phyloP scores from a whole-genome alignment of 768 basidiomycete species.

The Xerocomus potaroensis region DNA sequence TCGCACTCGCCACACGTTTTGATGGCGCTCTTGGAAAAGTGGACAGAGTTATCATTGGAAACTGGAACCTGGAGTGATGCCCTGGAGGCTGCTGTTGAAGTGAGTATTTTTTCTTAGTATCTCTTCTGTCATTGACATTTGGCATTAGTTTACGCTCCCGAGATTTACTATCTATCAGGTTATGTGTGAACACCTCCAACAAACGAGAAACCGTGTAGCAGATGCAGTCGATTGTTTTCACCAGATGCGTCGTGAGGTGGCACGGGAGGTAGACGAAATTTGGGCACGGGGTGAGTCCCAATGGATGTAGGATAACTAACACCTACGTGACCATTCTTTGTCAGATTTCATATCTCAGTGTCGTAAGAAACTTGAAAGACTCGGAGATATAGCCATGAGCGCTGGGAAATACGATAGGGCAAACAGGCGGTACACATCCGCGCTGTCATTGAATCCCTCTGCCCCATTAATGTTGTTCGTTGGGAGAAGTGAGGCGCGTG shows the following conservation, averaged over 20 bases:
- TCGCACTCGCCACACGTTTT: background rate
- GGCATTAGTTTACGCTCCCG: background rate
- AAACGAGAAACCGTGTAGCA: background rate
- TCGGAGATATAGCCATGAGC: background rate
- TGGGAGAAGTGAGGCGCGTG: background rate
- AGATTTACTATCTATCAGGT: background rate
- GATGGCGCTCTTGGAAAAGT: background rate
- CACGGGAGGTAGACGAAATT: background rate
- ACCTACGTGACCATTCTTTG: background rate
- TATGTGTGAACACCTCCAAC: background rate
- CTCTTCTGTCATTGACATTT: background rate
- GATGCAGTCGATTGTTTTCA: background rate
- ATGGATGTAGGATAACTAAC: background rate
- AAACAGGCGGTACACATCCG: background rate
- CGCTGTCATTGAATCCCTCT: background rate
- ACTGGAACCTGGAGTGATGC: conserved; percentile 4
- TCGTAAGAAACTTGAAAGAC: background rate
- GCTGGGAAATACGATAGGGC: background rate
- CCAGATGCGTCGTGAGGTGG: background rate
- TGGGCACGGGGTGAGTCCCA: conserved; percentile 1
- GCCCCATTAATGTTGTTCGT: background rate
- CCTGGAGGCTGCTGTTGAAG: background rate
- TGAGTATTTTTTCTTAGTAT: background rate
- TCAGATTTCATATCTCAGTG: background rate
- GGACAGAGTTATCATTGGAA: conserved; percentile 1